Evolutionary conservation across 2,329 filamentous ascomycete species (phyloP).

Genomic region (Orbilia oligospora): DNA sequence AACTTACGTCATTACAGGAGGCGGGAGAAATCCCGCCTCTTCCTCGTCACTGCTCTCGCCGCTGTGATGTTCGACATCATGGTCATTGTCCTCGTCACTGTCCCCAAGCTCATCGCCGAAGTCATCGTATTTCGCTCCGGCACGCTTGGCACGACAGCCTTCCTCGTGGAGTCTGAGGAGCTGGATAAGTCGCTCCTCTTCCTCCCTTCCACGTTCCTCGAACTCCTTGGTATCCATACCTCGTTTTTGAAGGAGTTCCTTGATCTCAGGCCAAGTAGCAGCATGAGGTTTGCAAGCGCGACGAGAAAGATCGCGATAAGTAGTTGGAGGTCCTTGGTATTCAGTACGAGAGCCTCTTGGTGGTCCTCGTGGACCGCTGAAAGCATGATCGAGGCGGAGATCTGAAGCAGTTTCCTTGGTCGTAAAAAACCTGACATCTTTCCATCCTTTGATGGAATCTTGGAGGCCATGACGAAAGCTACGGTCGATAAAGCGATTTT

Average conservation of each 20-base stretch:
- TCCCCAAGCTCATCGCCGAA: neutral
- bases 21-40: neutral
- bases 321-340: neutral
- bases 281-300: neutral
- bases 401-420: neutral
- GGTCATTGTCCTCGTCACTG: neutral
- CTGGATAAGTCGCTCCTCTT: neutral
- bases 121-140: neutral
- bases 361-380: neutral
- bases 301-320: too few species aligned
- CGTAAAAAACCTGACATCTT: neutral
- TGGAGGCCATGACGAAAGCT: slow-evolving; percentile 6
- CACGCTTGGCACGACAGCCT: neutral
- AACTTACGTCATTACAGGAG: slow-evolving; percentile 1
- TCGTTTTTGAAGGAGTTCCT: neutral
- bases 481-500: neutral
- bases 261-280: neutral
- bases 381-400: neutral
- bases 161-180: neutral
- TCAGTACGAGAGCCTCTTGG: neutral
- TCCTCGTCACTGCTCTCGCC: neutral
- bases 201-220: neutral
- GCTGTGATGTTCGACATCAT: too few species aligned
- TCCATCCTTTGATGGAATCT: slow-evolving; percentile 3
- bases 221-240: neutral